These are phyloP conservation scores for Chaetomium tenue DNA, from an alignment of 495 filamentous ascomycete genomes.

Conservation along the genomic window DNA sequence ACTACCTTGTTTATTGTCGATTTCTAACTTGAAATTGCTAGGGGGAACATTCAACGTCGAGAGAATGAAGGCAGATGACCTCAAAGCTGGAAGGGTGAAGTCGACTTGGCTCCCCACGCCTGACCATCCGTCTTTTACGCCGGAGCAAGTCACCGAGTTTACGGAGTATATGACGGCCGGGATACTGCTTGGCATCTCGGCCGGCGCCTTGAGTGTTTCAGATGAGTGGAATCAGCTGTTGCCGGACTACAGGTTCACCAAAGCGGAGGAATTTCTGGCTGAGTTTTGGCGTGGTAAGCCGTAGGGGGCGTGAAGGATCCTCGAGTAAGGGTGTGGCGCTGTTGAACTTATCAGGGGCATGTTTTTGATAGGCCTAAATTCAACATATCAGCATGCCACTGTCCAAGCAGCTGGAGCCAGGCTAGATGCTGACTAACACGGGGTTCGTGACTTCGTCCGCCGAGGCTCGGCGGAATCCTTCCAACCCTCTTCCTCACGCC, in stretches of 20 bases:
- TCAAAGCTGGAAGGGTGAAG: conserved; percentile 45
- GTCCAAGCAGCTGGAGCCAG: too few species aligned
- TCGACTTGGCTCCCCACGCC: conserved; percentile 45
- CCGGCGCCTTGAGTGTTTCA: conserved; percentile 44
- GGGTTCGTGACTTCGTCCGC: too few species aligned
- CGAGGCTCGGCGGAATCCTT: too few species aligned
- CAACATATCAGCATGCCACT: too few species aligned
- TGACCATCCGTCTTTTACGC: conserved; percentile 46
- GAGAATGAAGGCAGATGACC: conserved; percentile 49
- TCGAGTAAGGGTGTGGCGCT: too few species aligned
- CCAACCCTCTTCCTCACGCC: too few species aligned
- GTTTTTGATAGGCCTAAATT: too few species aligned
- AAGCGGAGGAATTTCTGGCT: conserved; percentile 48
- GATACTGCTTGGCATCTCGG: conserved; percentile 42
- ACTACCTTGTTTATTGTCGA: background rate
- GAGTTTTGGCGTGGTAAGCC: conserved; percentile 48
- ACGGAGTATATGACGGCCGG: conserved; percentile 38
- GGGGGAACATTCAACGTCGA: conserved; percentile 45
- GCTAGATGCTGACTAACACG: too few species aligned
- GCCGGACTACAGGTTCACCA: conserved; percentile 52
- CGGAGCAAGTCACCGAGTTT: conserved; percentile 41
- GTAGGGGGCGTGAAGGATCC: background rate
- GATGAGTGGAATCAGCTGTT: conserved; percentile 55
- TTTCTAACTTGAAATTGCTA: conserved; percentile 18
- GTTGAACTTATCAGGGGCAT: too few species aligned